Base-by-base conservation (phyloP, 2,329 filamentous ascomycete species). In the Talaromyces sp. region DNA sequence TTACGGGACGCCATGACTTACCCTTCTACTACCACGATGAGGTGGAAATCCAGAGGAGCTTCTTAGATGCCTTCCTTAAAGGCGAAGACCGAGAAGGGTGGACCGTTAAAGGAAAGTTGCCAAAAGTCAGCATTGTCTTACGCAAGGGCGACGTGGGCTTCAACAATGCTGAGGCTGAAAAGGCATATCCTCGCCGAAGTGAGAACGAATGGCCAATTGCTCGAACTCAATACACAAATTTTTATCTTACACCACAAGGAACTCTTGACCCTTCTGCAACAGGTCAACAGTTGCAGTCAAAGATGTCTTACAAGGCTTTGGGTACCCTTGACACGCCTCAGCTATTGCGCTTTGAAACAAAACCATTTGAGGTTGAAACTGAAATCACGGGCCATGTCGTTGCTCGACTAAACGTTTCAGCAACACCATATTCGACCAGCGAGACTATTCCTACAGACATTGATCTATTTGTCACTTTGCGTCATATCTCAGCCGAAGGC, bases 1-100 rank as follows among this genome's bases (percentile, higher is more conserved):
- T 90, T 67, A 86, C 83, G 0, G 88, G 88, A 1, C 80, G 88
- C 0, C 88, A 91, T 63, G 88, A 91, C 65, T 76, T 90, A 1
- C 43, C 43, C 7, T 50, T 50, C 10, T 50, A 50, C 19, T 50
- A 50, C 24, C 43, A 21, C 5, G 43, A 50, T 13, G 43, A 50
- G 7, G 43, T 50, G 24, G 43, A 50, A n/a, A 21, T 50, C 10
- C 43, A 50, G 13, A 50, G 43, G 21, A 26, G 43, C 13, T 50
- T 50, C 19, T 13, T 50, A 50, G 19, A 50, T 24, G 43, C 43
- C 1, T 50, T 50, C 8, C 24, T 50, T 2, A 50, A 50, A 26
- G 24, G 24, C 11, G 43, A 50, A 17, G 43, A 50, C 13, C 14
- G 43, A 24, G 43, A 50, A 21, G 43, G 43, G 5, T 50, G 43